A percentile compares a stretch with the other conserved stretches of the same genome.
Conservation (phyloP, 768 basidiomycete species). For the Sistotremastrum niveocremeum region DNA sequence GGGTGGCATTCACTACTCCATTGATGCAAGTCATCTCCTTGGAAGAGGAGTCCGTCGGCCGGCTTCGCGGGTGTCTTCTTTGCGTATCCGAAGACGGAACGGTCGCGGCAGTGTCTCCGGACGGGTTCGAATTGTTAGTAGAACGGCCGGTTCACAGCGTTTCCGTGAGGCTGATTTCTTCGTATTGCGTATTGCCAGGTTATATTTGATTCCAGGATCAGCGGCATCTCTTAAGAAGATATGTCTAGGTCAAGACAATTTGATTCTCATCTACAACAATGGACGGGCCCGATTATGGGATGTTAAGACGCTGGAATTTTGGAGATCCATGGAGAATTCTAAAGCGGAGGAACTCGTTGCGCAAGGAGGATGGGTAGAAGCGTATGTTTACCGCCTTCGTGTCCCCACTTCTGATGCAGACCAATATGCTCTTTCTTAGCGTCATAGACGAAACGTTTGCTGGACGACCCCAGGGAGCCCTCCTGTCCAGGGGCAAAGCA, state of each 20-base stretch:
- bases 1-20: conserved; percentile 60
- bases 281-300: conserved; percentile 82
- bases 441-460: too few relatives aligned
- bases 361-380: conserved; percentile 59
- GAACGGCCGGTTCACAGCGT: background rate
- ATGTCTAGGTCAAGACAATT: conserved; percentile 51
- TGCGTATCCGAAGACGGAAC: conserved; percentile 72
- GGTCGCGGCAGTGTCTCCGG: conserved; percentile 62
- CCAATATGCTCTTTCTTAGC: too few relatives aligned
- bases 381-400: conserved; percentile 30
- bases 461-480: too few relatives aligned
- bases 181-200: conserved; percentile 25
- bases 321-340: conserved; percentile 64
- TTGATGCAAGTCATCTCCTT: conserved; percentile 47
- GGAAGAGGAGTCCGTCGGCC: conserved; percentile 34
- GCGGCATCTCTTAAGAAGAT: conserved; percentile 49
- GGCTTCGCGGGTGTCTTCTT: conserved; percentile 52
- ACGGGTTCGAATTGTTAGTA: conserved; percentile 67
- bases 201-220: conserved; percentile 74
- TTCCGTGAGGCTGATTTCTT: background rate
- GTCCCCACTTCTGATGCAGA: background rate
- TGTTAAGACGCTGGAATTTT: conserved; percentile 64
- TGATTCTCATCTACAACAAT: conserved; percentile 65
- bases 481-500: too few relatives aligned
- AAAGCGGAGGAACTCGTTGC: conserved; percentile 64